Conservation (phyloP, 441 rosid genomes). For the Oxalis stricta region DNA sequence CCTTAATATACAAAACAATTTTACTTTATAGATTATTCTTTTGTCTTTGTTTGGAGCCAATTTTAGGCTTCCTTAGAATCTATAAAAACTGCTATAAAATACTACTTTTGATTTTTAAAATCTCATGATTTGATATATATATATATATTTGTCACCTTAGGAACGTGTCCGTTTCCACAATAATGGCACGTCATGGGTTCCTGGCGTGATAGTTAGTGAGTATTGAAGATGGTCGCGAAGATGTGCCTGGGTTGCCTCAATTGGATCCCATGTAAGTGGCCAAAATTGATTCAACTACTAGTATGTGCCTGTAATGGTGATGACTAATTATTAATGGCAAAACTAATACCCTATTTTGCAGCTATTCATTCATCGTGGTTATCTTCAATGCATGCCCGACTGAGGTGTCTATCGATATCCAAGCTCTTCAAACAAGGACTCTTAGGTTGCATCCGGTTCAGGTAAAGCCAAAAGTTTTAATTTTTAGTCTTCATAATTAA, state of each 20-base stretch:
- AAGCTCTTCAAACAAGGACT: conserved; percentile 30
- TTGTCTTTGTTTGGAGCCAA: too few relatives aligned
- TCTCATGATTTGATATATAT: conserved; percentile 7
- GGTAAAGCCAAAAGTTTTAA: conserved; percentile 21
- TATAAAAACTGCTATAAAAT: too few relatives aligned
- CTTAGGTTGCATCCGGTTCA: conserved; percentile 76
- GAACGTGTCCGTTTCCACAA: conserved; percentile 71
- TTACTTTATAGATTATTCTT: too few relatives aligned
- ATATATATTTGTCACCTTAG: conserved; percentile 24
- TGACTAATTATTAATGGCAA: background rate
- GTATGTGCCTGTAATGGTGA: background rate
- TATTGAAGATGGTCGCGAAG: conserved; percentile 74
- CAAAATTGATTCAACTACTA: background rate
- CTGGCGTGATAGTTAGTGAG: conserved; percentile 82
- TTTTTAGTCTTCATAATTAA: too few relatives aligned
- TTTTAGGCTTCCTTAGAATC: too few relatives aligned
- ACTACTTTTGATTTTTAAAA: too few relatives aligned
- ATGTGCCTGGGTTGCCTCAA: conserved; percentile 46
- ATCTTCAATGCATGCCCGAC: conserved; percentile 59
- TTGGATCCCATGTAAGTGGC: conserved; percentile 61
- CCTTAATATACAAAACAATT: background rate
- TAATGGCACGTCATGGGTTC: conserved; percentile 58
- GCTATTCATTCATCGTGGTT: conserved; percentile 59
- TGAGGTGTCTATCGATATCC: conserved; percentile 38
- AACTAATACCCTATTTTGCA: conserved; percentile 15